These are phyloP conservation scores for Sarocladium kiliense DNA, from an alignment of 2,329 filamentous ascomycete genomes.

Conservation along the genomic window DNA sequence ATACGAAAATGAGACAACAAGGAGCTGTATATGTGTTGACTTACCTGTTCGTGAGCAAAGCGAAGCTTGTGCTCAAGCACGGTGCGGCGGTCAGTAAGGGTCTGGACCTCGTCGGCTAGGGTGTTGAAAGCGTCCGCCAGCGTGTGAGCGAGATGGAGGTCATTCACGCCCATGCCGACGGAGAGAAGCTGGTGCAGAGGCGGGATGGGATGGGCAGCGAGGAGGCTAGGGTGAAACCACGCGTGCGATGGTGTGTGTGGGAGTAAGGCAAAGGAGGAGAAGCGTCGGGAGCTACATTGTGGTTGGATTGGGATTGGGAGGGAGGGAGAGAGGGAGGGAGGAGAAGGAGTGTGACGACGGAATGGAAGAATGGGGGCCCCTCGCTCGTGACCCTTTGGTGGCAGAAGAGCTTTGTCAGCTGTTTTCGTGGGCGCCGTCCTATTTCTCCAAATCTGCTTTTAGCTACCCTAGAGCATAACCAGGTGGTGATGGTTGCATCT, in stretches of 20 bases:
- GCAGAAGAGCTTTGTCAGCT: neutral
- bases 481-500: no score
- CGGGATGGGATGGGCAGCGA: slow-evolving; percentile 3
- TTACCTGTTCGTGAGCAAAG: slow-evolving; percentile 63
- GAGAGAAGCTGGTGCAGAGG: slow-evolving; percentile 6
- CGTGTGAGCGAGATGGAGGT: slow-evolving; percentile 43
- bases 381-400: neutral
- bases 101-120: slow-evolving; percentile 60
- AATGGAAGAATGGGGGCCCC: slow-evolving; percentile 2
- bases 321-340: neutral
- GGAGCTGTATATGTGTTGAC: slow-evolving; percentile 17
- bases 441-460: no score
- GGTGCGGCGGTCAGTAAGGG: slow-evolving; percentile 57
- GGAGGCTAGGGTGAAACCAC: neutral
- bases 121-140: slow-evolving; percentile 60
- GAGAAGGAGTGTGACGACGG: neutral
- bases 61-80: slow-evolving; percentile 62
- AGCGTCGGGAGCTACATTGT: slow-evolving; percentile 4
- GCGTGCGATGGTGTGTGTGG: neutral
- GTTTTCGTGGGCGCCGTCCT: neutral
- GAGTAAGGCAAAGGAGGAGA: neutral
- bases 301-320: neutral
- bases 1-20: neutral
- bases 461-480: no score
- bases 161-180: slow-evolving; percentile 27